Evolutionary conservation across 192 early-diverging fungal genomes (phyloP).

Genomic region (Phlyctochytrium planicorne): DNA sequence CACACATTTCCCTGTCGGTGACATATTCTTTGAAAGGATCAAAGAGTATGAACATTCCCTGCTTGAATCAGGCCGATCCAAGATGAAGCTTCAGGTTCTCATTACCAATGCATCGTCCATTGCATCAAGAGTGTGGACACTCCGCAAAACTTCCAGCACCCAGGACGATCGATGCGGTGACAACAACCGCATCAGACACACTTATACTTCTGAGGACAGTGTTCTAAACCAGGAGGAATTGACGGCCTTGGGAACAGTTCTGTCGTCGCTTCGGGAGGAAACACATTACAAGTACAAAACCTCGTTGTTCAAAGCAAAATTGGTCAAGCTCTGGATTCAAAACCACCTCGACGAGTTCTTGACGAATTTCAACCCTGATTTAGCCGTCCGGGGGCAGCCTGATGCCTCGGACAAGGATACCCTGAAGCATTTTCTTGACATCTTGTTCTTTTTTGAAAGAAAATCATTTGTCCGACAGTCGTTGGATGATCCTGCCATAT

Average conservation of each 20-base stretch:
- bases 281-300: slow-evolving; percentile 9
- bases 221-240: slow-evolving; percentile 11
- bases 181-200: slow-evolving; percentile 16
- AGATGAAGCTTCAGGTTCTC: background rate
- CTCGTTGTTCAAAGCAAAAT: slow-evolving; percentile 15
- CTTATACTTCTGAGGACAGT: slow-evolving; percentile 17
- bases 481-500: background rate
- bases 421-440: slow-evolving; percentile 26
- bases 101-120: slow-evolving; percentile 1
- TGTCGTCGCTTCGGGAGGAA: slow-evolving; percentile 10
- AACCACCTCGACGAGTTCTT: slow-evolving; percentile 24
- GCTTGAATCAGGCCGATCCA: background rate
- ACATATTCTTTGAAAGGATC: slow-evolving; percentile 23
- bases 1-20: slow-evolving; percentile 15
- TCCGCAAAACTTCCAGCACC: slow-evolving; percentile 23
- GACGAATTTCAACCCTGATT: background rate
- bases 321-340: slow-evolving; percentile 32
- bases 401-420: slow-evolving; percentile 1
- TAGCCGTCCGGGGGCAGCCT: background rate
- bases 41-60: slow-evolving; percentile 23
- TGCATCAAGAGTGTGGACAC: slow-evolving; percentile 17
- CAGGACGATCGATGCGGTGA: slow-evolving; percentile 15
- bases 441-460: slow-evolving; percentile 29
- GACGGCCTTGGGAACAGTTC: background rate
- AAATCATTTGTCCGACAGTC: background rate